These are phyloP conservation scores for Mycena crocata DNA, from an alignment of 768 basidiomycete species.

Conservation along the genomic window DNA sequence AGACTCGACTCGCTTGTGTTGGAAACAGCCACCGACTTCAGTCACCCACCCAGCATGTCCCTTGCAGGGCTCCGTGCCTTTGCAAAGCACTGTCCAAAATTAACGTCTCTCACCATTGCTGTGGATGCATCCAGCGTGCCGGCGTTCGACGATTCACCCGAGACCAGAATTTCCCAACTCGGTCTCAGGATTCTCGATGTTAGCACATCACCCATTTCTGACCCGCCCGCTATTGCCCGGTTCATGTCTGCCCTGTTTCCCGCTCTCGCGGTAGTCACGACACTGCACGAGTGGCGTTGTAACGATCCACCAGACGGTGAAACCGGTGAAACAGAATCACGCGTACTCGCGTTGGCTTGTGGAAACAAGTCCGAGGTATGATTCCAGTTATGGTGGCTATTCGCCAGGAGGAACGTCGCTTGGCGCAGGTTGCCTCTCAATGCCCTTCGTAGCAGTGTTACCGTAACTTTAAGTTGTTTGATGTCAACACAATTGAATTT, in stretches of 20 bases:
- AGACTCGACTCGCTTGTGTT: not conserved
- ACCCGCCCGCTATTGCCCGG: slow-evolving; percentile 1
- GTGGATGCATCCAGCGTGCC: slow-evolving; percentile 6
- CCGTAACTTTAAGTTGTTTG: too few species aligned
- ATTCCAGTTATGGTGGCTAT: not conserved
- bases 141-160: slow-evolving; percentile 4
- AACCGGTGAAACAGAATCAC: not conserved
- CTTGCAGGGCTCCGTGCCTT: not conserved
- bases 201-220: not conserved
- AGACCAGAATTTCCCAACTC: not conserved
- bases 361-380: not conserved
- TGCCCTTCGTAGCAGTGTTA: too few species aligned
- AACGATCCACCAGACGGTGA: not conserved
- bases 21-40: not conserved
- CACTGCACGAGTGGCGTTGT: not conserved
- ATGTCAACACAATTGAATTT: too few species aligned
- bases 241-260: not conserved
- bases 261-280: not conserved
- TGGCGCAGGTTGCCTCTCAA: too few species aligned
- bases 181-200: not conserved
- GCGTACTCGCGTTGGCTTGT: not conserved
- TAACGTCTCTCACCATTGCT: too few species aligned
- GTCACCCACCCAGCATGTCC: not conserved
- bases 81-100: not conserved
- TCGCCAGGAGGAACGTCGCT: too few species aligned